Evolutionary conservation across 2,329 filamentous ascomycete species (phyloP).

Genomic region (Stachybotrys chartarum): DNA sequence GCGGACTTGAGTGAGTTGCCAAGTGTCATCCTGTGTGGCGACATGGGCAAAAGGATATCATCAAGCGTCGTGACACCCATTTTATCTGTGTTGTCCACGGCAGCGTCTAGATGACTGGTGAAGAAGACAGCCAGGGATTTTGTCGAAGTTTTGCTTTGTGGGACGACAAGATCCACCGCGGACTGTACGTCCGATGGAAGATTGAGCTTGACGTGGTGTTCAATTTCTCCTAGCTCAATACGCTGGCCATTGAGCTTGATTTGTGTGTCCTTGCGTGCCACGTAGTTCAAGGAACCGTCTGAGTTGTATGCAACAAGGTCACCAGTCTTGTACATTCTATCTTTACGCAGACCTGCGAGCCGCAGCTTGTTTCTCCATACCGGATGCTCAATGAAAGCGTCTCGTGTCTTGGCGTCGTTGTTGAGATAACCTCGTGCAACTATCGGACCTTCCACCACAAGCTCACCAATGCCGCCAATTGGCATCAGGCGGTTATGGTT

Average conservation of each 20-base stretch:
- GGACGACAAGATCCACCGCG: constrained; percentile 38
- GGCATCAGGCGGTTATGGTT: constrained; percentile 15
- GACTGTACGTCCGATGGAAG: constrained; percentile 32
- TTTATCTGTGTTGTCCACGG: neutral
- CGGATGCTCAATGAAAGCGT: constrained; percentile 5
- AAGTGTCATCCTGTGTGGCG: neutral
- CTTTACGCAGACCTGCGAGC: constrained; percentile 16
- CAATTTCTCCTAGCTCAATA: constrained; percentile 44
- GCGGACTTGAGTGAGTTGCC: constrained; percentile 7
- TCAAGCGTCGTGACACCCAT: neutral
- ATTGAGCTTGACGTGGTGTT: constrained; percentile 32
- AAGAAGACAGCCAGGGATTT: constrained; percentile 13
- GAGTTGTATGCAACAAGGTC: constrained; percentile 34
- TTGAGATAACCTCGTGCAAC: constrained; percentile 35
- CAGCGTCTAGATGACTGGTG: neutral
- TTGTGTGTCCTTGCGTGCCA: constrained; percentile 53
- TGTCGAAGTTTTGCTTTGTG: constrained; percentile 14
- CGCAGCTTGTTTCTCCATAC: neutral
- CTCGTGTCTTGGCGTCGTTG: constrained; percentile 3
- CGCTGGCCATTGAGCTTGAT: constrained; percentile 55
- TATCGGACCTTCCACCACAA: constrained; percentile 40
- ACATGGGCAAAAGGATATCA: constrained; percentile 5
- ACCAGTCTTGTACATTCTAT: constrained; percentile 35
- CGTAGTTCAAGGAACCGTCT: constrained; percentile 31
- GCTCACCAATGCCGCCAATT: constrained; percentile 21